Conservation (phyloP, 1,139 yeast genomes). For the Magnusiomyces ingens region DNA sequence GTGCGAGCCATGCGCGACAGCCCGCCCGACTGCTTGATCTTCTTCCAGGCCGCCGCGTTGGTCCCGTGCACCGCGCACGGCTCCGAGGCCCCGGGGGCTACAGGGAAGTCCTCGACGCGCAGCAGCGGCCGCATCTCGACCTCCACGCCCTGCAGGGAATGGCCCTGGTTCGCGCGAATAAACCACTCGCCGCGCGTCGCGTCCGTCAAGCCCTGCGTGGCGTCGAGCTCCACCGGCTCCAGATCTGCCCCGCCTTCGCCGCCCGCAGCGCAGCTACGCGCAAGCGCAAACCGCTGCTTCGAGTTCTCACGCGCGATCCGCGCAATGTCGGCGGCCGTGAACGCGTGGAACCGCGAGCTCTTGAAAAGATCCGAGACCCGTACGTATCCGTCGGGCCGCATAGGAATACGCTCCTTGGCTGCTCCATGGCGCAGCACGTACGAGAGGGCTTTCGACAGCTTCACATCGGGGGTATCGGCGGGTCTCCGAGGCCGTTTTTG, state of each 20-base stretch:
- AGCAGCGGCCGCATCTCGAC: conserved; percentile 36
- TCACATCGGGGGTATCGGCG: conserved; percentile 25
- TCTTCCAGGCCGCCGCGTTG: conserved; percentile 40
- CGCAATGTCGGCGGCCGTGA: conserved; percentile 50
- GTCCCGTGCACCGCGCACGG: conserved; percentile 73
- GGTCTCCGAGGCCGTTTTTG: too few species aligned
- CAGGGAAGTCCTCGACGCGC: conserved; percentile 33
- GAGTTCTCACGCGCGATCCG: conserved; percentile 58
- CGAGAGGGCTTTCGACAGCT: conserved; percentile 67
- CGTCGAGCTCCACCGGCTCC: conserved; percentile 19
- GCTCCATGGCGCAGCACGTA: conserved; percentile 84
- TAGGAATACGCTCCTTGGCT: conserved; percentile 53
- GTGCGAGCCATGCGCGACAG: conserved; percentile 64
- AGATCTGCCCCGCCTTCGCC: too few species aligned
- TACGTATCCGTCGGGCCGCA: conserved; percentile 65
- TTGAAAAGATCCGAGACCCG: conserved; percentile 45
- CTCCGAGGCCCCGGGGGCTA: conserved; percentile 17
- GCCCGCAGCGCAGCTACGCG: conserved; percentile 8
- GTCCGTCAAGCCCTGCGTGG: neutral
- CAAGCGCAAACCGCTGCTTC: conserved; percentile 56
- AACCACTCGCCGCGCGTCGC: conserved; percentile 24
- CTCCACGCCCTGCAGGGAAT: conserved; percentile 51
- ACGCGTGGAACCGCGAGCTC: conserved; percentile 54
- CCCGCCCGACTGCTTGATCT: conserved; percentile 51
- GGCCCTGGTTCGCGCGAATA: conserved; percentile 93